These are phyloP conservation scores for Dactylellina sp. DNA, from an alignment of 2,329 filamentous ascomycete genomes.

Conservation along the genomic window DNA sequence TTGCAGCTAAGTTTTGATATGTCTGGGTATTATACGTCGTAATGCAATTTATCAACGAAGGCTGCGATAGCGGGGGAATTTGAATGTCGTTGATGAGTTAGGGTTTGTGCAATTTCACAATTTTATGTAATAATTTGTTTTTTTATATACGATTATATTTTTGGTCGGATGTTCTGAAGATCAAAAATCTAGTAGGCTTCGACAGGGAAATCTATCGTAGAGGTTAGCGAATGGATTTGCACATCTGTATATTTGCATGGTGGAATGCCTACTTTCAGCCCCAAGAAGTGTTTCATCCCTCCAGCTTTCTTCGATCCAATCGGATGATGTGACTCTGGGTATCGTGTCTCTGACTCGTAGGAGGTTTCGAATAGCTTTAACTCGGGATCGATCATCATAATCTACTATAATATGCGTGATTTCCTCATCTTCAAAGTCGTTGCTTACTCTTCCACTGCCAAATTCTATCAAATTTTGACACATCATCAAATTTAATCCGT, in stretches of 20 bases:
- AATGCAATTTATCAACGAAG: no score
- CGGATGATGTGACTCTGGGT: conserved; percentile 75
- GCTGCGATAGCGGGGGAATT: no score
- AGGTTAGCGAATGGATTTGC: conserved; percentile 62
- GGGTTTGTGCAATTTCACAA: no score
- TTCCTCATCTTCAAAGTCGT: conserved; percentile 67
- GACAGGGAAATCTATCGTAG: conserved; percentile 54
- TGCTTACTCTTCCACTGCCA: conserved; percentile 72
- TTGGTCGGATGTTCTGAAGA: neutral
- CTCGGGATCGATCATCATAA: conserved; percentile 63
- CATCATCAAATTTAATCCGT: conserved; percentile 63
- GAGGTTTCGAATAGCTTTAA: conserved; percentile 33
- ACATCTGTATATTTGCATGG: neutral
- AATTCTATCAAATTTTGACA: conserved; percentile 74
- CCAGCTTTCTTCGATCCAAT: conserved; percentile 87
- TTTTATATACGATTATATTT: no score
- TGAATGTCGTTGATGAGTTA: no score
- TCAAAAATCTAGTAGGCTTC: neutral
- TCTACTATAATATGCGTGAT: conserved; percentile 81
- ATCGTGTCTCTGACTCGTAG: conserved; percentile 65
- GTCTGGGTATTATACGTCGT: no score
- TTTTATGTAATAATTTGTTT: no score
- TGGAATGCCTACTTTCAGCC: conserved; percentile 71
- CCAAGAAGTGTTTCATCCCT: conserved; percentile 80
- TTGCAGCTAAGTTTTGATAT: no score